These are phyloP conservation scores for Delphinella strobiligena DNA, from an alignment of 2,329 filamentous ascomycete species.

Conservation along the genomic window DNA sequence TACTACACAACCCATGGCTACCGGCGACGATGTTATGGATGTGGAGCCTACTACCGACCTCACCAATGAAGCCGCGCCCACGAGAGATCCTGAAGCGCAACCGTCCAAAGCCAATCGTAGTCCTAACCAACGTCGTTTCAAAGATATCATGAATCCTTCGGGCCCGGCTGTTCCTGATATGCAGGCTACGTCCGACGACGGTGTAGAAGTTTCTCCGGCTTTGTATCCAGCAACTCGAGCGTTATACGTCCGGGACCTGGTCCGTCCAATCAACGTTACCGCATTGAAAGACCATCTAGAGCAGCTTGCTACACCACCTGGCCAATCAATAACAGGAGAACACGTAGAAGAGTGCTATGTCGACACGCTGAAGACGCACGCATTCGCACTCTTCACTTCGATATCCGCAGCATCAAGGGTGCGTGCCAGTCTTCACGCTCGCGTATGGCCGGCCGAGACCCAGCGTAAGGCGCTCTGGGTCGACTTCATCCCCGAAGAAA, in stretches of 20 bases:
- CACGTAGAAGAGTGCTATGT: constrained; percentile 61
- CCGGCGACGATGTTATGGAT: constrained; percentile 18
- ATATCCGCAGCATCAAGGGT: constrained; percentile 63
- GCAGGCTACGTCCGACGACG: constrained; percentile 3
- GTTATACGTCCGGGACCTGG: constrained; percentile 81
- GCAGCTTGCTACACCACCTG: constrained; percentile 51
- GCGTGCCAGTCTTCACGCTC: constrained; percentile 62
- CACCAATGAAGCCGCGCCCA: not conserved
- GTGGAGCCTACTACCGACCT: constrained; percentile 1
- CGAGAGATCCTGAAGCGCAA: not conserved
- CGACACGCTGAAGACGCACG: constrained; percentile 78
- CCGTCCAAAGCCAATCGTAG: not conserved
- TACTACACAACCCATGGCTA: constrained; percentile 9
- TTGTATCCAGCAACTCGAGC: constrained; percentile 44
- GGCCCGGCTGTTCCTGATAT: not conserved
- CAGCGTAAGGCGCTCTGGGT: constrained; percentile 75
- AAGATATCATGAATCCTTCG: constrained; percentile 14
- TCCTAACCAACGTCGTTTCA: constrained; percentile 21
- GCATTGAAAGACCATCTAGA: constrained; percentile 58
- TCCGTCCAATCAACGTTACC: constrained; percentile 66
- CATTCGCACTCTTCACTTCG: constrained; percentile 62
- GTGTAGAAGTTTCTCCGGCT: constrained; percentile 19
- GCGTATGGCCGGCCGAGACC: constrained; percentile 77
- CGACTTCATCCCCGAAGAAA: constrained; percentile 75
- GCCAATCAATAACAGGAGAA: constrained; percentile 34